Conservation (phyloP, 78 protist genomes). For the Creolimax fragrantissima region DNA sequence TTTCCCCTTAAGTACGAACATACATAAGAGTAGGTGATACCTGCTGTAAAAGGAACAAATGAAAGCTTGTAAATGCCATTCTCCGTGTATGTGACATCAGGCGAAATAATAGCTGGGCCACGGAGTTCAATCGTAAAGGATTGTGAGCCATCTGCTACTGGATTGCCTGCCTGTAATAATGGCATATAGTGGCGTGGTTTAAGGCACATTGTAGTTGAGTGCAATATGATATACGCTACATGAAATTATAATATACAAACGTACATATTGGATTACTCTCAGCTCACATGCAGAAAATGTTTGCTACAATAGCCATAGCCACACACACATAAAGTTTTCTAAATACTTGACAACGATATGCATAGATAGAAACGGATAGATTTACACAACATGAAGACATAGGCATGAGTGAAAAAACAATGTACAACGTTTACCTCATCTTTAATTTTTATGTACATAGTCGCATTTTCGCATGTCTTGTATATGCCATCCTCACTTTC, state of each 20-base stretch:
- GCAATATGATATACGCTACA: too few relatives aligned
- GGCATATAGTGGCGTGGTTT: not conserved
- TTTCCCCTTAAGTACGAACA: too few relatives aligned
- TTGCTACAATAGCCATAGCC: too few relatives aligned
- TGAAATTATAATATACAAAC: too few relatives aligned
- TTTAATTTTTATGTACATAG: not conserved
- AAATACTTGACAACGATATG: too few relatives aligned
- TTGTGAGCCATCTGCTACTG: not conserved
- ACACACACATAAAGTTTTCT: too few relatives aligned
- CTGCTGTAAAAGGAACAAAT: not conserved
- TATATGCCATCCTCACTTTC: not conserved
- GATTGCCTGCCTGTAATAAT: not conserved
- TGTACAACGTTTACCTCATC: not conserved
- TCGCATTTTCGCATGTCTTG: not conserved
- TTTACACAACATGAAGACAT: not conserved
- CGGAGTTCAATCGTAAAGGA: not conserved
- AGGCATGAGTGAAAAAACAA: not conserved
- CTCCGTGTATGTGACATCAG: not conserved
- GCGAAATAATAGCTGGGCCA: not conserved
- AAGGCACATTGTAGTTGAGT: not conserved
- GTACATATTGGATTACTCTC: too few relatives aligned
- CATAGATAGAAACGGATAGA: not conserved
- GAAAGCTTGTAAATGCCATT: not conserved
- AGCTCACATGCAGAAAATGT: too few relatives aligned
- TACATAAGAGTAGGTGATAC: too few relatives aligned